Conservation (phyloP, 2,329 filamentous ascomycete species). For the Paecilomyces sp. region DNA sequence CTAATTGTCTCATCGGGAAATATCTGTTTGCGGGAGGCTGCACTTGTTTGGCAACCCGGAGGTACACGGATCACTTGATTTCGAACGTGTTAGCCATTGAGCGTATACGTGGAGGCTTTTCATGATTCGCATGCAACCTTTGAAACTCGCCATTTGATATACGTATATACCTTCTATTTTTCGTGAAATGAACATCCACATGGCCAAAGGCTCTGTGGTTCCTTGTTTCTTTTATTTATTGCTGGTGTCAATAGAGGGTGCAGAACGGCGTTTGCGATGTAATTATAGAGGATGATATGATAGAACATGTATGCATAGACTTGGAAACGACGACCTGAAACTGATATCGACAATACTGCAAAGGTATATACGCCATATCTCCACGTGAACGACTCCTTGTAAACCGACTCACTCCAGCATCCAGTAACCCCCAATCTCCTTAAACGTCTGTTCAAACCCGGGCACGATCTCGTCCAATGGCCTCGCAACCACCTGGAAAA, state of each 20-base stretch:
- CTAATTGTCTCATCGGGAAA: not conserved
- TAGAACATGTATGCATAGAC: no score
- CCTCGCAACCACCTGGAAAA: constrained; percentile 12
- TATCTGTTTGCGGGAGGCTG: not conserved
- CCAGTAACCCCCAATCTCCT: not conserved
- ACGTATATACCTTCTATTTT: not conserved
- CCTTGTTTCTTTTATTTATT: not conserved
- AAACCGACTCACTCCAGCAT: not conserved
- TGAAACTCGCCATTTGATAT: not conserved
- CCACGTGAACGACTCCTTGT: no score
- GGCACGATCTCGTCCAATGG: constrained; percentile 16
- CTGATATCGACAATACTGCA: no score
- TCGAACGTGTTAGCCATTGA: not conserved
- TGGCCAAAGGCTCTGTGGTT: not conserved
- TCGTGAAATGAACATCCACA: not conserved
- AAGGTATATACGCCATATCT: no score
- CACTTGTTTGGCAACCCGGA: not conserved
- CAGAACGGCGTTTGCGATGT: not conserved
- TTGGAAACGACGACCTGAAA: no score
- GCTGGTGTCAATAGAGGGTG: not conserved
- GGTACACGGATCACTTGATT: not conserved
- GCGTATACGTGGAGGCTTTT: not conserved
- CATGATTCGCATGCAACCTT: not conserved
- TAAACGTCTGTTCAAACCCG: not conserved
- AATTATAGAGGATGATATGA: no score